Base-by-base conservation (phyloP, 306 rosid genomes). In the Vigna hirtella region DNA sequence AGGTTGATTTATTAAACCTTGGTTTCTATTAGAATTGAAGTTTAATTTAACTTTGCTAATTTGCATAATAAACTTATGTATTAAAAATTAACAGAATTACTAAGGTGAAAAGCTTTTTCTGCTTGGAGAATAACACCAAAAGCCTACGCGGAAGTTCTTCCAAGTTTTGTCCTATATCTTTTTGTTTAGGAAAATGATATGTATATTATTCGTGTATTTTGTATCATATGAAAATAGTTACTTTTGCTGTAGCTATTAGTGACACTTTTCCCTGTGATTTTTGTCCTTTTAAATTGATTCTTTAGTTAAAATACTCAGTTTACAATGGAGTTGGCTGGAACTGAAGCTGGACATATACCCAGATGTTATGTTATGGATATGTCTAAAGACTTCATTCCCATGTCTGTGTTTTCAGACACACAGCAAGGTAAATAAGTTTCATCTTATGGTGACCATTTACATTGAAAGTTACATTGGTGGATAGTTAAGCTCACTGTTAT, bases 301-400 rank as follows among this genome's bases (percentile, higher is more conserved):
- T 77, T 72, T 70, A 53, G 67, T 86, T 78, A 34, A 72, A 84
- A 81, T 83, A 47, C 62, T 72, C 86, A 91, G 97, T 94, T 91
- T 79, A 88, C 97, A 30, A 89, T 94, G 97, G 96, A 91, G 89
- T 85, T 94, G 91, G 91, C 96, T 79, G 91, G 72, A 62, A 66
- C 88, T 53, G 89, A 91, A 80, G 82, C 87, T 73, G 93, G 88
- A 75, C 73, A 90, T 83, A 36, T 76, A 62, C 88, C 93, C 66
- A 83, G 36, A 86, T 76, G 80, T 77, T 94, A 77, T 82, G 79
- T 84, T 16, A 73, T 94, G 97, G 93, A 90, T 79, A 88, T 89
- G 91, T 85, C 86, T 34, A 86, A 34, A 61, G 94, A 89, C 82
- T 76, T 84, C 53, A 55, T 91, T 56, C 97, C 98, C 1, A 89